These are phyloP conservation scores for Colletotrichum lupini DNA, from an alignment of 2,329 filamentous ascomycete species.

Conservation along the genomic window DNA sequence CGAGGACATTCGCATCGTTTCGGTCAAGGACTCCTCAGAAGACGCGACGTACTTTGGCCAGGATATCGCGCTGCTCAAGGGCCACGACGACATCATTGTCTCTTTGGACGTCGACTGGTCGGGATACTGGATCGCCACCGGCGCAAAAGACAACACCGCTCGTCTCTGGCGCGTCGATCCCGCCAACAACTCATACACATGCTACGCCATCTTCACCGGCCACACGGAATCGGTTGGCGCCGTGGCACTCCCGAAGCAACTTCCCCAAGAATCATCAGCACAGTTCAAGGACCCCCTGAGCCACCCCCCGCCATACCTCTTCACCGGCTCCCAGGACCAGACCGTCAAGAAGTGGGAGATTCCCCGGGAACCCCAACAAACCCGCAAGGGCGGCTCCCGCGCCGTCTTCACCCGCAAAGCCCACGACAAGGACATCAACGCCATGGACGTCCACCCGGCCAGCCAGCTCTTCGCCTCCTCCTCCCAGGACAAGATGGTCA, in stretches of 20 bases:
- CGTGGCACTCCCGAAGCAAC: slow-evolving; percentile 80
- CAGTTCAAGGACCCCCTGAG: slow-evolving; percentile 79
- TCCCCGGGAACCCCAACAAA: slow-evolving; percentile 61
- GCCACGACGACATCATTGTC: slow-evolving; percentile 96
- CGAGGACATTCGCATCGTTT: slow-evolving; percentile 90
- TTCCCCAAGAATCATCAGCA: slow-evolving; percentile 75
- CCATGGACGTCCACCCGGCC: slow-evolving; percentile 81
- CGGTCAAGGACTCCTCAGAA: slow-evolving; percentile 61
- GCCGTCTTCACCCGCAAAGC: slow-evolving; percentile 92
- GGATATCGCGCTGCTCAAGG: slow-evolving; percentile 86
- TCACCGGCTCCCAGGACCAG: slow-evolving; percentile 95
- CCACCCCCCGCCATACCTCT: slow-evolving; percentile 83
- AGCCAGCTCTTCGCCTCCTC: slow-evolving; percentile 91
- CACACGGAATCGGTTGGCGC: slow-evolving; percentile 95
- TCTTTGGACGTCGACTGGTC: slow-evolving; percentile 96
- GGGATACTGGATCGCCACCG: slow-evolving; percentile 94
- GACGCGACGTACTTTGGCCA: slow-evolving; percentile 80
- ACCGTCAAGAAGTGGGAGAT: slow-evolving; percentile 97
- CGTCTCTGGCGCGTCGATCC: slow-evolving; percentile 90
- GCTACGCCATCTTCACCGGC: slow-evolving; percentile 85
- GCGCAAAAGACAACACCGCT: slow-evolving; percentile 96
- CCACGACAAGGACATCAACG: slow-evolving; percentile 99
- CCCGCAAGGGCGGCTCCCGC: slow-evolving; percentile 65
- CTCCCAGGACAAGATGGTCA: slow-evolving; percentile 95
- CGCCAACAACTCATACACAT: slow-evolving; percentile 78